Conservation (phyloP, 768 basidiomycete species). For the Ramaria rubella region DNA sequence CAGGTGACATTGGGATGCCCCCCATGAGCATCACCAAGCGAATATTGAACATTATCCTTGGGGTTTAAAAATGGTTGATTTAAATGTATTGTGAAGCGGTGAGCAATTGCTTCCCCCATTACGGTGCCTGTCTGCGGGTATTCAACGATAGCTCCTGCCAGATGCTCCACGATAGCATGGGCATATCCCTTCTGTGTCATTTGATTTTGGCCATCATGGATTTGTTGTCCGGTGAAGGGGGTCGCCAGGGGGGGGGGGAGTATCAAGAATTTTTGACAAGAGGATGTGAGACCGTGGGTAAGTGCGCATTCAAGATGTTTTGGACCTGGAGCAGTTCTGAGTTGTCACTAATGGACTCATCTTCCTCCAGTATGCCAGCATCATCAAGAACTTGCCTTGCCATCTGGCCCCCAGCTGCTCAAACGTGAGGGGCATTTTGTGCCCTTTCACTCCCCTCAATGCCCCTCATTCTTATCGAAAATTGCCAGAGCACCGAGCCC, state of each 20-base stretch:
- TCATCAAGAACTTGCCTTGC: background rate
- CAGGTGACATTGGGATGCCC: background rate
- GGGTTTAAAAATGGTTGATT: background rate
- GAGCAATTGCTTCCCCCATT: too few relatives aligned
- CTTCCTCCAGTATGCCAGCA: background rate
- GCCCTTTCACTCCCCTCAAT: too few relatives aligned
- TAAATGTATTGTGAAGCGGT: background rate
- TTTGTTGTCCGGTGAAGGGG: background rate
- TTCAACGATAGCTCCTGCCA: background rate
- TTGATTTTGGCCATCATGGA: background rate
- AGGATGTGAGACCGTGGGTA: background rate
- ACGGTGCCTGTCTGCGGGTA: slow-evolving; percentile 1
- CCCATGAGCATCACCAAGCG: background rate
- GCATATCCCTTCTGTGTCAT: background rate
- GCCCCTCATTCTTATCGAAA: too few relatives aligned
- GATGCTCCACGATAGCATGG: background rate
- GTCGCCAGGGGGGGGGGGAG: background rate
- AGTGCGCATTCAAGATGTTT: background rate
- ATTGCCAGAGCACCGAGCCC: too few relatives aligned
- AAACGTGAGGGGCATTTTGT: background rate
- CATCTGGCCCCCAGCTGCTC: background rate
- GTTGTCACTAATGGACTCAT: too few relatives aligned
- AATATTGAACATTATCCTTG: background rate
- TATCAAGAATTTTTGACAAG: background rate
- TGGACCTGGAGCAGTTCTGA: too few relatives aligned